Conservation (phyloP, 805 yeast genomes). For the Debaryomyces castellii region DNA sequence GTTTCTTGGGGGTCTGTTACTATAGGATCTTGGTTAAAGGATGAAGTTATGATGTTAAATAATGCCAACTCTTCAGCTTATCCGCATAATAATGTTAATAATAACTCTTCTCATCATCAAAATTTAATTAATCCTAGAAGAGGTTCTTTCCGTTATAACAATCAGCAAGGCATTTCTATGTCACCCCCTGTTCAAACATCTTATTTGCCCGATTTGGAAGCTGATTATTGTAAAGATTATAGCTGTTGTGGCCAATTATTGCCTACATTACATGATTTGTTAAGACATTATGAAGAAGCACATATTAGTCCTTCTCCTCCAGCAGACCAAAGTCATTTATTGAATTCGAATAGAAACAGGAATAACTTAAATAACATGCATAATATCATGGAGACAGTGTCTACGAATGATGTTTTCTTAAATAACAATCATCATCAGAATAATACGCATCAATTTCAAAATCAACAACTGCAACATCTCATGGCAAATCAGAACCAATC, state of each 20-base stretch:
- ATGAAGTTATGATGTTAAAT: constrained; percentile 72
- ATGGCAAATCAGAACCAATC: constrained; percentile 5
- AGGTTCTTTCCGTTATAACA: constrained; percentile 37
- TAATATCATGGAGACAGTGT: constrained; percentile 78
- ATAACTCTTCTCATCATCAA: neutral
- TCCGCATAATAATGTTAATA: neutral
- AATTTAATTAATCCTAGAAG: constrained; percentile 34
- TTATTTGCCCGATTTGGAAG: constrained; percentile 89
- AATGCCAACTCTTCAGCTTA: neutral
- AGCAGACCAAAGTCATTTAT: constrained; percentile 29
- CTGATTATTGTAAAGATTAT: constrained; percentile 95
- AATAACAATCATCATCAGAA: constrained; percentile 36
- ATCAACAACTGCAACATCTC: constrained; percentile 1
- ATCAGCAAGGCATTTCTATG: constrained; percentile 29
- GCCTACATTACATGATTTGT: constrained; percentile 90
- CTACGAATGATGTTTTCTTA: constrained; percentile 89
- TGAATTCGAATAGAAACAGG: constrained; percentile 30
- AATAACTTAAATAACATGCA: constrained; percentile 45
- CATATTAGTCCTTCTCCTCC: constrained; percentile 70
- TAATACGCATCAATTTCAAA: constrained; percentile 6
- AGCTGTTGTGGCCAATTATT: constrained; percentile 91
- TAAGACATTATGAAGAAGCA: constrained; percentile 94
- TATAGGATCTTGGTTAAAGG: constrained; percentile 94
- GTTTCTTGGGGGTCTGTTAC: constrained; percentile 96
- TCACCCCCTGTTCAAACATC: constrained; percentile 72